Base-by-base conservation (phyloP, 352 stramenopile genomes). In the Phytophthora pinifolia region DNA sequence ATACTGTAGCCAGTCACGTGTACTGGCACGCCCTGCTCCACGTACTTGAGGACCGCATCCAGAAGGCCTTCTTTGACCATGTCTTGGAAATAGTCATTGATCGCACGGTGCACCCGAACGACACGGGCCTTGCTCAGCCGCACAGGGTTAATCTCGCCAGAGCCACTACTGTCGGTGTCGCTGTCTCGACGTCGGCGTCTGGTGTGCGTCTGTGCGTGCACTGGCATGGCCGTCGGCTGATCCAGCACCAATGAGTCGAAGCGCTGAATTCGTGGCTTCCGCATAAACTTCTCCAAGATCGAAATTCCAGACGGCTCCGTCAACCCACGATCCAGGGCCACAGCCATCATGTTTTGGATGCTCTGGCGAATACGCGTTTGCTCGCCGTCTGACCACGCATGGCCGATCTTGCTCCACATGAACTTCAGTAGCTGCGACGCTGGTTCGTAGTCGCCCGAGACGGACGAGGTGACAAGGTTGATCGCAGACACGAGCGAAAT, bases 1-100 rank as follows among this genome's bases (percentile, higher is more conserved):
- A 94, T 94, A 44, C 77, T 90, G 65, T 94, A 94, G 4, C 84
- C 84, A 9, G 84, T 94, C 30, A 94, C 72, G 59, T 92, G 80
- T 57, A 94, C 74, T 3, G 82, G 72, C 9, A 84, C 67, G n/a
- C 80, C 82, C 17, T 77, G 63, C 48, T 83, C 65, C 15, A 94
- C 79, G 46, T 92, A 92, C 58, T 76, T 67, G 47, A 90, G 64
- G 63, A 92, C 77, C 34, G 79, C 66, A 38, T 92, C 82, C 2
- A 94, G 56, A 18, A 94, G 55, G 2, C 84, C 84, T 46, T 85
- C 80, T 30, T 85, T 65, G 35, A 92, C 78, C 84, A 94, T 94
- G 27, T 94, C 84, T 46, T 94, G 75, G 67, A 94, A 75, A 62
- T 94, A 94, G 36, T 74, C 60, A 35, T 89, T 83, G 29, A 94